Conservation (phyloP, 352 stramenopile genomes). For the Phytopythium montanum region DNA sequence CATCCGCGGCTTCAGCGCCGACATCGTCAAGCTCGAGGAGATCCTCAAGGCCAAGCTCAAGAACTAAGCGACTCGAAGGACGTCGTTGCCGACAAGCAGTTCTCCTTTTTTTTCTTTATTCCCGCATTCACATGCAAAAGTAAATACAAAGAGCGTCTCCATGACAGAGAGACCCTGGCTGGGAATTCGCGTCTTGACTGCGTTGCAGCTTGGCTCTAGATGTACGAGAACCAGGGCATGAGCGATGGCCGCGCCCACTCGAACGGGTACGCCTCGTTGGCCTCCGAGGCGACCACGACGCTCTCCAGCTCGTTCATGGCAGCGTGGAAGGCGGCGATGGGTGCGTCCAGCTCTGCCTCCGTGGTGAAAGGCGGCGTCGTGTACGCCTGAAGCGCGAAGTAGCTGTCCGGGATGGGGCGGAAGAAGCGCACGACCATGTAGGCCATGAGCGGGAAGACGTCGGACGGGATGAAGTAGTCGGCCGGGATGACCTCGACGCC, state of each 20-base stretch:
- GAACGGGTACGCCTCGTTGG: too few relatives aligned
- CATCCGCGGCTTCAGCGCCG: constrained; percentile 95
- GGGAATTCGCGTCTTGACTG: not conserved
- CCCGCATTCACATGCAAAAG: not conserved
- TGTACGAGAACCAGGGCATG: constrained; percentile 29
- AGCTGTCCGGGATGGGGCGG: not conserved
- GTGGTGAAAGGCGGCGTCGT: constrained; percentile 22
- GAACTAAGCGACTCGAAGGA: constrained; percentile 45
- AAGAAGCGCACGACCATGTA: constrained; percentile 3
- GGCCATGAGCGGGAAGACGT: constrained; percentile 16
- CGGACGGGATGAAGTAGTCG: constrained; percentile 52
- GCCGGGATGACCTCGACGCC: constrained; percentile 20
- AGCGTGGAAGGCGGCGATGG: constrained; percentile 23
- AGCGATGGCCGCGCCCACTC: constrained; percentile 24
- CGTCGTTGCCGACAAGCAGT: not conserved
- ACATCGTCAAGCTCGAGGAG: constrained; percentile 98
- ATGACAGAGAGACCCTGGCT: not conserved
- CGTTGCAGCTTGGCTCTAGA: constrained; percentile 23
- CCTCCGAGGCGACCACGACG: too few relatives aligned
- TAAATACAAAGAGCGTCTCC: constrained; percentile 3
- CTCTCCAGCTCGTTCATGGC: too few relatives aligned
- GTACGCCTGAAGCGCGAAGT: constrained; percentile 15
- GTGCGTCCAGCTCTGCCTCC: constrained; percentile 11
- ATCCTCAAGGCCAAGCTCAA: constrained; percentile 96
- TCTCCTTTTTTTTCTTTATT: constrained; percentile 4